Evolutionary conservation across 495 filamentous ascomycete species (phyloP), one percentile per base, ranked within the genome.

Genomic region (Haplographium delicatum): DNA sequence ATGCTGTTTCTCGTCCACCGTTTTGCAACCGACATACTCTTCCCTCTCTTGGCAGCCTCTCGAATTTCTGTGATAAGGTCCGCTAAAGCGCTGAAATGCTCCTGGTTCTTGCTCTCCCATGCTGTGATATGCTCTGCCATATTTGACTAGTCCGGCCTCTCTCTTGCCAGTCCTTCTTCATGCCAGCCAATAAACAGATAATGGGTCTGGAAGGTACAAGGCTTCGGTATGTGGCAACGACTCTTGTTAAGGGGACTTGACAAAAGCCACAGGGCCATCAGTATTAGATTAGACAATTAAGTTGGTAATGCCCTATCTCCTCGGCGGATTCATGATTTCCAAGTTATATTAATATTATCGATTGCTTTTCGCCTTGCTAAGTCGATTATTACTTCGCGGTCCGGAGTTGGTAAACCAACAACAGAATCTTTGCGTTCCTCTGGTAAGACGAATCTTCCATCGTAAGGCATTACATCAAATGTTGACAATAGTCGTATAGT

Each of bases 51-150:
- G 11, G 25, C 31, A 38, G 16, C 25, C 7, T 39, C 19, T 49
- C 28, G 38, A 26, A 49, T 38, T 26, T 49, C 34, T 13, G 11
- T 25, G 10, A 49, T 26, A 18, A 49, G 31, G 8, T 13, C 46
- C 13, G 28, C 34, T 15, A 49, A 27, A 39, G 13, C 27, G 5
- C 22, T 38, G 11, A 49, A 28, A 24, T 26, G 1, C 3, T 40
- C 31, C 18, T 40, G 46, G 34, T 49, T 24, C 2, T n/a, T 49
- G 33, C 5, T 40, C 34, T 49, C 31, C 46, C 46, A 49, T 25
- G 5, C 16, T 4, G 31, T 8, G 34, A 49, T 39, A 2, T 35
- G 27, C 26, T 47, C 44, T 3, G 18, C 5, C 27, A 49, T 40
- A 39, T 40, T 23, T 7, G 19, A 22, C 18, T 4, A 39, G 10